Evolutionary conservation across 2,329 filamentous ascomycete genomes (phyloP).

Genomic region (Fonsecaea nubica): DNA sequence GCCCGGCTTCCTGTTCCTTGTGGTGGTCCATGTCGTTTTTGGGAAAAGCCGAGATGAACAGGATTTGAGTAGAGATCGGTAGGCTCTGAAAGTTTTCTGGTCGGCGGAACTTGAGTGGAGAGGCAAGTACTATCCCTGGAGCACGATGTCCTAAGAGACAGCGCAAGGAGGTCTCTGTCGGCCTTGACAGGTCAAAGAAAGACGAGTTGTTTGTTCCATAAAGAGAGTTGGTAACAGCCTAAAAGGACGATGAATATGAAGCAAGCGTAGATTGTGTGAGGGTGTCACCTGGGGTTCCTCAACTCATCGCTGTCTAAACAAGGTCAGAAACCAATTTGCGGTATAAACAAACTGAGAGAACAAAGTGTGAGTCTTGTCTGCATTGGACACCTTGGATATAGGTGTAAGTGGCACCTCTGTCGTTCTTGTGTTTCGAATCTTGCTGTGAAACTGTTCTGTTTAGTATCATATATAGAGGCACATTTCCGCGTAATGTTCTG

Average conservation of each 20-base stretch:
- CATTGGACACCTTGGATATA: not conserved
- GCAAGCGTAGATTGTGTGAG: not conserved
- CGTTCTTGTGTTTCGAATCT: not conserved
- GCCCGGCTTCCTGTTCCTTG: not conserved
- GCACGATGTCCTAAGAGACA: not conserved
- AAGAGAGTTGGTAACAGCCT: not conserved
- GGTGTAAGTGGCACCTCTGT: not conserved
- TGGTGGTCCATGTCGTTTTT: not conserved
- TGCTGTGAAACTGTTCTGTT: no score
- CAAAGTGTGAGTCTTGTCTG: not conserved
- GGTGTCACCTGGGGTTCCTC: not conserved
- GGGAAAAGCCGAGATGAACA: not conserved
- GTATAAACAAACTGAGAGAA: not conserved
- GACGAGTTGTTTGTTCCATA: constrained; percentile 3
- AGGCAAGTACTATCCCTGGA: not conserved
- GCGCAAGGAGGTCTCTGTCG: not conserved
- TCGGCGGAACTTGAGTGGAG: not conserved
- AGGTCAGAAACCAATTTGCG: not conserved
- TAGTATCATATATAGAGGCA: no score
- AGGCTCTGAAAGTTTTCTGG: not conserved
- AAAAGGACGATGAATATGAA: not conserved
- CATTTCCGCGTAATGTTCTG: no score
- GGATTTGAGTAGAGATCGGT: not conserved
- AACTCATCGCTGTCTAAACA: not conserved
- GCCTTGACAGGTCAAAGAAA: not conserved